These are phyloP conservation scores for Holtermannia corniformis DNA, from an alignment of 768 basidiomycete genomes.

Conservation along the genomic window DNA sequence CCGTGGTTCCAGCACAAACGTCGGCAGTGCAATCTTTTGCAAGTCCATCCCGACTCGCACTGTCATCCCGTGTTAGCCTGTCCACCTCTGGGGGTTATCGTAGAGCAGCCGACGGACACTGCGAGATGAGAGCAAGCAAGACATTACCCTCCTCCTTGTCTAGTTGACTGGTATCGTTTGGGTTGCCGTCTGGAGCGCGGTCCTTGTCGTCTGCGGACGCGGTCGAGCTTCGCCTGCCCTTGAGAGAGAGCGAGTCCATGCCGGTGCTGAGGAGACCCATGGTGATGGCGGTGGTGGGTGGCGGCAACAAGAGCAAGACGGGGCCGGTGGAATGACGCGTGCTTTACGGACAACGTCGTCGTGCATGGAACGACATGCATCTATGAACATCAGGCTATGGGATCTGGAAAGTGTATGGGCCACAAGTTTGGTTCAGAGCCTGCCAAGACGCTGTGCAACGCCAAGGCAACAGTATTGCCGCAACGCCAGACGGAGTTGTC, in stretches of 20 bases:
- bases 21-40: constrained; percentile 67
- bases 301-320: too few species aligned
- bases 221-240: constrained; percentile 8
- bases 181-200: constrained; percentile 72
- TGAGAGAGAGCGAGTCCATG: constrained; percentile 22
- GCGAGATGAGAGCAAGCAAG: constrained; percentile 74
- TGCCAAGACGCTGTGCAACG: too few species aligned
- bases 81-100: background rate
- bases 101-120: constrained; percentile 55
- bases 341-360: too few species aligned
- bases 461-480: too few species aligned
- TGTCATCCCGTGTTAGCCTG: constrained; percentile 8
- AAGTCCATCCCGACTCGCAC: constrained; percentile 89
- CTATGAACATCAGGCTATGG: too few species aligned
- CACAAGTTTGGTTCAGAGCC: too few species aligned
- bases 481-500: too few species aligned
- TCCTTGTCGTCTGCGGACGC: constrained; percentile 48
- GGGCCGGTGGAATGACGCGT: too few species aligned
- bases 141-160: constrained; percentile 92
- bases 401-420: too few species aligned
- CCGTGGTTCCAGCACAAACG: constrained; percentile 89
- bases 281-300: too few species aligned
- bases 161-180: constrained; percentile 84
- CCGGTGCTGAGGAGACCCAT: constrained; percentile 21
- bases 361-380: too few species aligned